Percentiles rank a stretch among this genome's conserved stretches.
Evolutionary conservation across 345 rosid genomes (phyloP).

Genomic region (Turritis glabra): DNA sequence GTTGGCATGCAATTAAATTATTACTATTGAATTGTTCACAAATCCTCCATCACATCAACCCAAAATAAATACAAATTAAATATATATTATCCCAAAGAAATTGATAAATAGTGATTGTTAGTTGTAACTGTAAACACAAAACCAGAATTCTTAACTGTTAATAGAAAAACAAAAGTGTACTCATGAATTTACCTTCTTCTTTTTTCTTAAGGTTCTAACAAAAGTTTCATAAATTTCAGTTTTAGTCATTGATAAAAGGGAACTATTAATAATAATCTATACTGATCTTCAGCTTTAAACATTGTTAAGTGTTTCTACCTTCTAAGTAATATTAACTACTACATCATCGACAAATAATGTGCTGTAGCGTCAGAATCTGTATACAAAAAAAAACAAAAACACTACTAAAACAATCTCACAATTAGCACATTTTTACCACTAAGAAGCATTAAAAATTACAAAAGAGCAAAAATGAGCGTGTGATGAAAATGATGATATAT

Average conservation of each 20-base stretch:
- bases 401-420: neutral
- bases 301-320: too few relatives aligned
- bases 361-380: neutral
- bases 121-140: conserved; percentile 34
- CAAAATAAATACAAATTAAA: neutral
- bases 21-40: conserved; percentile 13
- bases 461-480: conserved; percentile 6
- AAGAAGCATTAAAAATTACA: neutral
- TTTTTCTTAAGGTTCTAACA: neutral
- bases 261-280: too few relatives aligned
- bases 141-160: conserved; percentile 8
- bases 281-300: neutral
- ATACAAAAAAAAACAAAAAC: neutral
- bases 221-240: neutral
- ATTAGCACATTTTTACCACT: neutral
- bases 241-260: neutral
- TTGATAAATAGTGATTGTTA: neutral
- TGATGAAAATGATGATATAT: conserved; percentile 12
- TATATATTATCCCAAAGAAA: neutral
- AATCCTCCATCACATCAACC: conserved; percentile 26
- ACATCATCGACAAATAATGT: neutral
- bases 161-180: neutral
- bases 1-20: neutral
- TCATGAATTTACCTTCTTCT: neutral
- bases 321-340: neutral